Evolutionary conservation across 1,139 yeast genomes (phyloP).

Genomic region (Protomyces pachydermus): DNA sequence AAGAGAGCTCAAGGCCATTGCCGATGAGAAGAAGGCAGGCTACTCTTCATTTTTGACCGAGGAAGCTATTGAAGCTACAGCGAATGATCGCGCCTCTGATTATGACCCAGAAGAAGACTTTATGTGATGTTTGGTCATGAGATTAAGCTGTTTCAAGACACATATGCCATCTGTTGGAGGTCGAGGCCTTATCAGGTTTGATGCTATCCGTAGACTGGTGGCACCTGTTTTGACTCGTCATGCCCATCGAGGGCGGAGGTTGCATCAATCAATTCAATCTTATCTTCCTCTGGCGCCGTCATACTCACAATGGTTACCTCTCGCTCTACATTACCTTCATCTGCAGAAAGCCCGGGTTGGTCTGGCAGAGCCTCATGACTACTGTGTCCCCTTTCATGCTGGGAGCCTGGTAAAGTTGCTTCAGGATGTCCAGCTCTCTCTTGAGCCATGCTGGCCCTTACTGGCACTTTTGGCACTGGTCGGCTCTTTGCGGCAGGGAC

Average conservation of each 20-base stretch:
- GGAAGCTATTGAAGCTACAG: conserved; percentile 37
- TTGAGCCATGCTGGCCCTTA: too few species aligned
- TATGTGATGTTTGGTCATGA: conserved; percentile 41
- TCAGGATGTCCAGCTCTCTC: too few species aligned
- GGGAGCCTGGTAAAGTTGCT: too few species aligned
- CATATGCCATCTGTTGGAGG: neutral
- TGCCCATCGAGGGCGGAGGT: neutral
- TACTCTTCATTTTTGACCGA: conserved; percentile 56
- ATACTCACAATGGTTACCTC: too few species aligned
- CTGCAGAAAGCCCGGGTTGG: too few species aligned
- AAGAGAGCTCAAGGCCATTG: conserved; percentile 35
- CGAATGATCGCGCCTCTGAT: conserved; percentile 38
- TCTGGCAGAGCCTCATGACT: too few species aligned
- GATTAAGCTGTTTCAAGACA: neutral
- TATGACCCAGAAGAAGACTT: conserved; percentile 67
- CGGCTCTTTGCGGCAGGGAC: neutral
- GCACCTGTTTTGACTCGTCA: too few species aligned
- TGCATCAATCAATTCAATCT: neutral
- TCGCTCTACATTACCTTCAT: too few species aligned
- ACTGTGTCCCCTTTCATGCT: too few species aligned
- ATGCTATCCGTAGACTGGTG: too few species aligned
- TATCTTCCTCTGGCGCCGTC: neutral
- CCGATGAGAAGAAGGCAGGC: conserved; percentile 41
- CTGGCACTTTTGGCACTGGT: neutral
- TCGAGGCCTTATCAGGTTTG: too few species aligned